These are phyloP conservation scores for Rhodotorula sp. DNA, from an alignment of 1,284 basidiomycete genomes.

Conservation along the genomic window DNA sequence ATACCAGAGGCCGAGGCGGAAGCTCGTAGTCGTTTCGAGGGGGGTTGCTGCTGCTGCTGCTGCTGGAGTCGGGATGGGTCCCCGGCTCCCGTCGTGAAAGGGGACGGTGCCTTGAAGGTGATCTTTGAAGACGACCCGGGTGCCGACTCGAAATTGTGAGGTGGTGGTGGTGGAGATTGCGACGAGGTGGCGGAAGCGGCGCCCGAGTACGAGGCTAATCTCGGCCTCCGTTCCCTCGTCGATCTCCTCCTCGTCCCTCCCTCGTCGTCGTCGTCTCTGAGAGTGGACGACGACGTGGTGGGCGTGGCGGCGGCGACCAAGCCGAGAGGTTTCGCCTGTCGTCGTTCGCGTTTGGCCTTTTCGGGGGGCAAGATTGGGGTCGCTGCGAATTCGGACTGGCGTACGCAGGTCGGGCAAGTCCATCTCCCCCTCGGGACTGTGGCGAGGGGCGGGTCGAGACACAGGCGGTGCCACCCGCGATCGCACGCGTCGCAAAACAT, in stretches of 20 bases:
- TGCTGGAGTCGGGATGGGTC: too few relatives aligned
- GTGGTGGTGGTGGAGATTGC: too few relatives aligned
- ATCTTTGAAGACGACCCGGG: not conserved
- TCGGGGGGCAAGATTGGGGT: slow-evolving; percentile 4
- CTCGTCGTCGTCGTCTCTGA: not conserved
- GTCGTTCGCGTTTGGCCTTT: slow-evolving; percentile 11
- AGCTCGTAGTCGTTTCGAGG: not conserved
- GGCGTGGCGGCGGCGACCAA: not conserved
- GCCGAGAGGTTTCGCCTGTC: slow-evolving; percentile 20
- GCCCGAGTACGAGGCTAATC: not conserved
- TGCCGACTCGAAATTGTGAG: not conserved
- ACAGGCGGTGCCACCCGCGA: slow-evolving; percentile 91
- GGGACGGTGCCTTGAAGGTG: not conserved
- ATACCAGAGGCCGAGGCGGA: not conserved
- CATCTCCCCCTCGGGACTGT: slow-evolving; percentile 23
- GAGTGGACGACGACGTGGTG: not conserved
- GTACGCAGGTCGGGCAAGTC: slow-evolving; percentile 59
- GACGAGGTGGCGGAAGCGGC: not conserved
- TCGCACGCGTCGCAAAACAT: slow-evolving; percentile 94
- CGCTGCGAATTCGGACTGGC: slow-evolving; percentile 10
- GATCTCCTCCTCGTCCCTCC: slow-evolving; percentile 1
- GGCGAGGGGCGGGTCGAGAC: slow-evolving; percentile 63
- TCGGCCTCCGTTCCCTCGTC: not conserved
- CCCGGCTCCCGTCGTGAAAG: too few relatives aligned
- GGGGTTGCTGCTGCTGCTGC: too few relatives aligned